phyloP scores from a whole-genome alignment of 257 asterid species.

The Gynochthodes officinalis region DNA sequence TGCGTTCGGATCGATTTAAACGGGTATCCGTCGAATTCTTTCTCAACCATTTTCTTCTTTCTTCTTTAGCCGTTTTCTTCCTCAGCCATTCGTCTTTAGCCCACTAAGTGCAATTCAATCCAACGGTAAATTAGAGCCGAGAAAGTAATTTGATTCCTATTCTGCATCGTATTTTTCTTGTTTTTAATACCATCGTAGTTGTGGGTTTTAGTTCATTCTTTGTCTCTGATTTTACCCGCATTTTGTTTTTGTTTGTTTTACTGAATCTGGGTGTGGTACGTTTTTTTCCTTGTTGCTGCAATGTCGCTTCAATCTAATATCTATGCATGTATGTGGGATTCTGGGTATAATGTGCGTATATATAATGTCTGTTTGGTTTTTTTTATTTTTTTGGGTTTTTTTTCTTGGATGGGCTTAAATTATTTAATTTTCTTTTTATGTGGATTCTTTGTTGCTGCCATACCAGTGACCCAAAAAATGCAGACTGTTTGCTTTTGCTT shows the following conservation, averaged over 20 bases:
- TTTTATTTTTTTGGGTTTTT: too few species aligned
- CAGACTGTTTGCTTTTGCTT: not conserved
- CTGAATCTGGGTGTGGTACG: not conserved
- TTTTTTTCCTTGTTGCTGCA: not conserved
- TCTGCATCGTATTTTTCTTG: not conserved
- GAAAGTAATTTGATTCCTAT: slow-evolving; percentile 21
- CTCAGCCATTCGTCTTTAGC: too few species aligned
- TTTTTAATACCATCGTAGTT: not conserved
- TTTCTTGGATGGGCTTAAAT: not conserved
- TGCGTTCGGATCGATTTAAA: too few species aligned
- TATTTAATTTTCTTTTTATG: too few species aligned
- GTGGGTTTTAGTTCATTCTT: not conserved
- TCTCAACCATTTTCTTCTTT: too few species aligned
- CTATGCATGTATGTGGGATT: not conserved
- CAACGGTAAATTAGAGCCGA: too few species aligned
- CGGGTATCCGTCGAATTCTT: too few species aligned
- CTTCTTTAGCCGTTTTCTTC: too few species aligned
- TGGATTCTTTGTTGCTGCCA: not conserved
- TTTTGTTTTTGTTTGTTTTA: not conserved
- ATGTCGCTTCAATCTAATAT: not conserved
- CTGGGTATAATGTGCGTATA: not conserved
- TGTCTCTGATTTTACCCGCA: not conserved
- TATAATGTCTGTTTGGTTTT: not conserved
- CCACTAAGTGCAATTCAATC: too few species aligned
- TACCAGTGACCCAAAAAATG: not conserved